phyloP scores from a whole-genome alignment of 2,329 filamentous ascomycete species.

The Fusarium newnesense region DNA sequence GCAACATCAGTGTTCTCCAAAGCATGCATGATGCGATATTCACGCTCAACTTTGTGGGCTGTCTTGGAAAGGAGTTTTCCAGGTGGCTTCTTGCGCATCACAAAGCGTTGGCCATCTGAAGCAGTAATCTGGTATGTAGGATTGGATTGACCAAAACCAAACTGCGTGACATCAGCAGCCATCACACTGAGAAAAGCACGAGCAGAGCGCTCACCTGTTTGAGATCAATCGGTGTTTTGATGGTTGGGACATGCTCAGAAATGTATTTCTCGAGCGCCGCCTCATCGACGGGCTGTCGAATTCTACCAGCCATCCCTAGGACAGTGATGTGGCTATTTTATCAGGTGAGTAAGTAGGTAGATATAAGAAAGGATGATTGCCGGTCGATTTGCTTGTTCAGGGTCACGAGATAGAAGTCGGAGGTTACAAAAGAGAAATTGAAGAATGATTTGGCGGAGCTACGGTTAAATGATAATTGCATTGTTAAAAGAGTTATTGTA shows the following conservation, averaged over 20 bases:
- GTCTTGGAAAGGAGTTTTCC: constrained; percentile 92
- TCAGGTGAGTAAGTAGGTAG: neutral
- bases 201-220: constrained; percentile 75
- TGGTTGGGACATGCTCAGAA: constrained; percentile 79
- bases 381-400: neutral
- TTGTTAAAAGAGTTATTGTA: constrained; percentile 1
- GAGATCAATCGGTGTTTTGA: constrained; percentile 83
- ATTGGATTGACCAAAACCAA: constrained; percentile 97
- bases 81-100: constrained; percentile 98
- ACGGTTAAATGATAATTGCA: neutral
- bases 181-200: neutral
- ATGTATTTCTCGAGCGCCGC: constrained; percentile 83
- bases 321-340: neutral
- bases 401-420: neutral
- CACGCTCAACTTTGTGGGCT: constrained; percentile 95
- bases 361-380: neutral
- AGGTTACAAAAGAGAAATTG: neutral
- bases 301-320: constrained; percentile 78
- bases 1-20: constrained; percentile 83
- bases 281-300: constrained; percentile 92
- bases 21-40: constrained; percentile 90
- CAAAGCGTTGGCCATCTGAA: constrained; percentile 75
- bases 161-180: constrained; percentile 63
- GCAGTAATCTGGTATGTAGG: constrained; percentile 93
- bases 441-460: neutral